Conservation (phyloP, 352 stramenopile genomes). For the Phytophthora citricola region DNA sequence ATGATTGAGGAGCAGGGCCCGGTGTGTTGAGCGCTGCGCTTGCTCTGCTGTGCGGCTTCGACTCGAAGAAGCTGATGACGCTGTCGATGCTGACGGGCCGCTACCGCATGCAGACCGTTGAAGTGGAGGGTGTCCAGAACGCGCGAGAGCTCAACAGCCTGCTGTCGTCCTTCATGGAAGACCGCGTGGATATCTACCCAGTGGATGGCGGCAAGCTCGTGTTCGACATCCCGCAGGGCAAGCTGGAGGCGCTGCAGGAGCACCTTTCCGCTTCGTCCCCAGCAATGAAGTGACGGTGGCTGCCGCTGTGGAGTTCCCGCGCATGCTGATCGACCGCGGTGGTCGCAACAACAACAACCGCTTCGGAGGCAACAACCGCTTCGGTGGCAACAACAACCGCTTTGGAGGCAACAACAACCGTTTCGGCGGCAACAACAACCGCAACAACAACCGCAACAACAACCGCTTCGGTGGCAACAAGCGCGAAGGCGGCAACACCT, state of each 20-base stretch:
- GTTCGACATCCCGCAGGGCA: slow-evolving; percentile 67
- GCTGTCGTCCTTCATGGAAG: slow-evolving; percentile 51
- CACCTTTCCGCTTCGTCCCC: slow-evolving; percentile 42
- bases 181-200: slow-evolving; percentile 58
- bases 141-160: slow-evolving; percentile 59
- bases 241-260: slow-evolving; percentile 52
- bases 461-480: slow-evolving; percentile 32
- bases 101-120: slow-evolving; percentile 67
- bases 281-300: slow-evolving; percentile 49
- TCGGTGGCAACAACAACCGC: slow-evolving; percentile 30
- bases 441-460: slow-evolving; percentile 30
- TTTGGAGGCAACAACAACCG: slow-evolving; percentile 31
- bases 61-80: slow-evolving; percentile 65
- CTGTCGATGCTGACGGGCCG: slow-evolving; percentile 84
- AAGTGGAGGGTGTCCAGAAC: slow-evolving; percentile 55
- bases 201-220: slow-evolving; percentile 69
- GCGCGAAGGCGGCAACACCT: slow-evolving; percentile 33
- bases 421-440: slow-evolving; percentile 11
- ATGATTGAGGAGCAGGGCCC: slow-evolving; percentile 69
- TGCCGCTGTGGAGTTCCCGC: slow-evolving; percentile 59
- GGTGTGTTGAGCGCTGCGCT: slow-evolving; percentile 67
- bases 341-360: slow-evolving; percentile 40
- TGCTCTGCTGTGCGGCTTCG: slow-evolving; percentile 79
- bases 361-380: slow-evolving; percentile 26
- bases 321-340: slow-evolving; percentile 52